Evolutionary conservation across 257 asterid species (phyloP).

Genomic region (Apocynum venetum): DNA sequence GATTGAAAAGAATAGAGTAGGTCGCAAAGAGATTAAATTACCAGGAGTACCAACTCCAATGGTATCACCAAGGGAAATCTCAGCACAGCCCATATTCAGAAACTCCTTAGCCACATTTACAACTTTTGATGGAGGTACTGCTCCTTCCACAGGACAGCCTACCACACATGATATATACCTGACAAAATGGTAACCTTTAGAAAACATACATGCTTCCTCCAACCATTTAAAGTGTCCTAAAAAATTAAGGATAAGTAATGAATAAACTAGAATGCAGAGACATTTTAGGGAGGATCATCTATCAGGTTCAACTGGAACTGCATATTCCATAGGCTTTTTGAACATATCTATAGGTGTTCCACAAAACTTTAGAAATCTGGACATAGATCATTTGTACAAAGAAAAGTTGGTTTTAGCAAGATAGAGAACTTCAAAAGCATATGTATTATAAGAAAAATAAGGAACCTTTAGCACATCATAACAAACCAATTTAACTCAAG

Average conservation of each 20-base stretch:
- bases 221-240: background rate
- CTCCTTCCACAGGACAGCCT: slow-evolving; percentile 98
- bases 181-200: slow-evolving; percentile 22
- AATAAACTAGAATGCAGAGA: background rate
- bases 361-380: background rate
- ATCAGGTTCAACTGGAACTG: slow-evolving; percentile 3
- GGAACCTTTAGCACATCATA: background rate
- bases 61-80: slow-evolving; percentile 94
- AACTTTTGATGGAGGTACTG: slow-evolving; percentile 70
- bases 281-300: background rate
- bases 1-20: background rate
- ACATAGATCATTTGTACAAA: background rate
- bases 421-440: background rate
- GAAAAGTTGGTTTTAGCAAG: background rate
- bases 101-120: slow-evolving; percentile 88
- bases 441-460: background rate
- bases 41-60: slow-evolving; percentile 98
- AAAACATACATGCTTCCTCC: background rate
- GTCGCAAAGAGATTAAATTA: slow-evolving; percentile 22
- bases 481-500: background rate
- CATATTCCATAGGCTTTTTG: background rate
- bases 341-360: background rate
- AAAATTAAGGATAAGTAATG: background rate
- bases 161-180: slow-evolving; percentile 89
- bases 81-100: slow-evolving; percentile 77